phyloP scores from a whole-genome alignment of 371 early-diverging fungal genomes.

The Rhizopus microsporus region DNA sequence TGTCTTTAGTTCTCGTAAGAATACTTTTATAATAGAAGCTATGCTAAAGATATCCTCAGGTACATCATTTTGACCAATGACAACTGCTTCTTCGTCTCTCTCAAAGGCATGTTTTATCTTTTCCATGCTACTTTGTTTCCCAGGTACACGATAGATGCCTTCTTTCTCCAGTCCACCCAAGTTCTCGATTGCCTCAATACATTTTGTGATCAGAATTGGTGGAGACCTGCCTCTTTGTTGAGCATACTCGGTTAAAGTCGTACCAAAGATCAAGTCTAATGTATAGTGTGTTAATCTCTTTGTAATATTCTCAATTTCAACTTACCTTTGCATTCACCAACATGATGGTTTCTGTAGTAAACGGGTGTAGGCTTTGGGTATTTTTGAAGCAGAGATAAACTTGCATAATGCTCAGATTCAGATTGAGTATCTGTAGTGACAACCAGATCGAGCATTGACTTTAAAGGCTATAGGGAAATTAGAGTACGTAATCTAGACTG shows the following conservation, averaged over 20 bases:
- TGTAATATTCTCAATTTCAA: neutral
- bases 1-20: conserved; percentile 63
- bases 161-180: conserved; percentile 64
- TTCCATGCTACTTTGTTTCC: conserved; percentile 61
- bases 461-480: neutral
- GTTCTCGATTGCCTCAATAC: conserved; percentile 63
- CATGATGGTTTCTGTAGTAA: conserved; percentile 29
- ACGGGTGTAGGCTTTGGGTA: conserved; percentile 20
- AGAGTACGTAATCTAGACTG: neutral
- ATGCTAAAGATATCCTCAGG: conserved; percentile 62
- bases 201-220: conserved; percentile 58
- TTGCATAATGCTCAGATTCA: conserved; percentile 14
- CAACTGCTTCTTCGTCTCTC: conserved; percentile 51
- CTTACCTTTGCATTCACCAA: conserved; percentile 37
- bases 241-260: conserved; percentile 53
- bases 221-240: conserved; percentile 48
- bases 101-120: conserved; percentile 61
- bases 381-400: neutral
- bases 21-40: conserved; percentile 65
- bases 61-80: conserved; percentile 51
- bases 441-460: conserved; percentile 7
- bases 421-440: conserved; percentile 8
- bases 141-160: conserved; percentile 72
- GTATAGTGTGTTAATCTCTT: neutral
- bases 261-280: conserved; percentile 64